A percentile compares a stretch with the other conserved stretches of the same genome.
Conservation (phyloP, 495 filamentous ascomycete species). For the Talaromyces proteolyticus region DNA sequence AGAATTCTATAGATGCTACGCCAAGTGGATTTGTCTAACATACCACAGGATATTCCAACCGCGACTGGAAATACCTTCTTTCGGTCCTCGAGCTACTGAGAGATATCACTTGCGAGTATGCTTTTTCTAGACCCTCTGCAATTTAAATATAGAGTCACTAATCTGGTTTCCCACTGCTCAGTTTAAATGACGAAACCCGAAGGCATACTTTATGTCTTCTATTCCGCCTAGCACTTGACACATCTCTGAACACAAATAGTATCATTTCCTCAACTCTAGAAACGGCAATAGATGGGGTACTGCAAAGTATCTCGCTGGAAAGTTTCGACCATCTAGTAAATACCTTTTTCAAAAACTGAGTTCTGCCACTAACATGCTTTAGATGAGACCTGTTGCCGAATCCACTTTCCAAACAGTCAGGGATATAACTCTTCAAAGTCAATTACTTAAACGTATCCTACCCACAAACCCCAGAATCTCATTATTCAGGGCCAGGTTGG, state of each 20-base stretch:
- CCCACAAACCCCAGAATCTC: conserved; percentile 47
- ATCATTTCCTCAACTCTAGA: conserved; percentile 38
- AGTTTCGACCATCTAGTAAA: conserved; percentile 26
- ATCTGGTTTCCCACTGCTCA: conserved; percentile 11
- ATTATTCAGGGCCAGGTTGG: conserved; percentile 65
- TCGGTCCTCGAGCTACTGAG: conserved; percentile 28
- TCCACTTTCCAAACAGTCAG: conserved; percentile 45
- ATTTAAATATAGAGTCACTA: not conserved
- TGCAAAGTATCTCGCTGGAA: conserved; percentile 27
- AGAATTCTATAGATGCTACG: conserved; percentile 11
- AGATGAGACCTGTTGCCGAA: conserved; percentile 50
- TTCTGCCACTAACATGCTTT: conserved; percentile 14
- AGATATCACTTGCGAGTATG: conserved; percentile 23
- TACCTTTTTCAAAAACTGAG: not conserved
- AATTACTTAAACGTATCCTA: conserved; percentile 54
- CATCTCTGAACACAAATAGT: conserved; percentile 35
- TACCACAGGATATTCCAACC: conserved; percentile 1
- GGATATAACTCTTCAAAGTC: conserved; percentile 48
- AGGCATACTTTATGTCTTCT: conserved; percentile 34
- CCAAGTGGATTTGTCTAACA: not conserved
- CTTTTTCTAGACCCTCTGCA: not conserved
- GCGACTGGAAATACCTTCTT: conserved; percentile 15
- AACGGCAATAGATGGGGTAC: conserved; percentile 32
- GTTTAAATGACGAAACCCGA: conserved; percentile 26
- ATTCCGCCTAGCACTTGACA: conserved; percentile 57